Base-by-base conservation (phyloP, 2,329 filamentous ascomycete genomes). In the Colletotrichum incanum region DNA sequence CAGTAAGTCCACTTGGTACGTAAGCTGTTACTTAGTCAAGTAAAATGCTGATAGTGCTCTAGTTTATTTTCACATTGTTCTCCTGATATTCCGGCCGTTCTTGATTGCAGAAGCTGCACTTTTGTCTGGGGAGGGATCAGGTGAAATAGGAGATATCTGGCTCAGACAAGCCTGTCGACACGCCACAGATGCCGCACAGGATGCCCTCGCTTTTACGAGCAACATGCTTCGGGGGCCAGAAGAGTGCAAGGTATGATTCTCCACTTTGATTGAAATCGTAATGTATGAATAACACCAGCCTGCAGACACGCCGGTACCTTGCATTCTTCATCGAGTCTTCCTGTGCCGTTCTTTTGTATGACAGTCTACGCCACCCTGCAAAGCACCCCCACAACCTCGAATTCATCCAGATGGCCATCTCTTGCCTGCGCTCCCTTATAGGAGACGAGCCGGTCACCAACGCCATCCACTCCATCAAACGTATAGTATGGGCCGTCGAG, bases 271-370 rank as follows among this genome's bases (percentile, higher is more conserved):
- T 11, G 12, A 7, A 3, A 12, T 28, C 18, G 23, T 28, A n/a
- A 9, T 3, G n/a, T n/a, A n/a, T 12, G n/a, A 20, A n/a, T 43
- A 28, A 67, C 8, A 20, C 8, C 20, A 26, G 14, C 23, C 26
- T 16, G 3, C 37, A 72, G 69, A 64, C 58, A 18, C 69, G 69
- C 16, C 59, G 77, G 28, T 77, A 77, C 39, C 72, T 75, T 23
- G 76, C 76, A 14, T 80, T 78, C 74, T 80, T 78, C 66, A 73
- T 80, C 50, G 78, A 80, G 43, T 75, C 74, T 34, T 75, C 73
- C 56, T 80, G 77, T 34, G 77, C 77, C 5, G 78, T 80, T 7
- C 73, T 80, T 12, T 56, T 80, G 7, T 78, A 79, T 54, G 78
- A 80, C 68, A 77, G 75, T 34, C 73, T 79, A 14, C 74, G 76